These are phyloP conservation scores for Musa beccarii DNA, from an alignment of 176 grass and related monocot species.

Conservation along the genomic window DNA sequence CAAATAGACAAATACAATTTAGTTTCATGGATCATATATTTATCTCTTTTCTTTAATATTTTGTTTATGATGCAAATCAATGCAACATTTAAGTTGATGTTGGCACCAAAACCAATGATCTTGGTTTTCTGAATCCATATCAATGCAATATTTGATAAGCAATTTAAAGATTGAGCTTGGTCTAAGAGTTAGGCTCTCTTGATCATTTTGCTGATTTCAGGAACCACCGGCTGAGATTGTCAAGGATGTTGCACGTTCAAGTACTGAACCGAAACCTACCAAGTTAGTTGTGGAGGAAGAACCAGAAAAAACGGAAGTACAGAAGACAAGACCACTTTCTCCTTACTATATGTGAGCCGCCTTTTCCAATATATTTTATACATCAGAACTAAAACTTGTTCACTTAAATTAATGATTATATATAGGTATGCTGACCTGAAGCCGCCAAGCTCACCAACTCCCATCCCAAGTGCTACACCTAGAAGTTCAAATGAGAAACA, in stretches of 20 bases:
- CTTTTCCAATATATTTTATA: conserved; percentile 6
- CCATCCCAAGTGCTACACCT: conserved; percentile 2
- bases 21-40: neutral
- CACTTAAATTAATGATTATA: neutral
- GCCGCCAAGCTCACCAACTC: conserved; percentile 4
- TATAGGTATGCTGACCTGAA: conserved; percentile 14
- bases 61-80: too few species aligned
- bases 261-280: neutral
- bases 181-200: neutral
- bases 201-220: conserved; percentile 1
- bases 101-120: too few species aligned
- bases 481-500: conserved; percentile 7
- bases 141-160: too few species aligned
- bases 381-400: neutral
- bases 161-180: neutral
- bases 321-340: conserved; percentile 19
- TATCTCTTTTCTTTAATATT: too few species aligned
- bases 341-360: conserved; percentile 32
- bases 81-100: neutral
- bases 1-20: neutral
- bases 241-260: neutral
- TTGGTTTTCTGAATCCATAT: neutral
- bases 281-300: conserved; percentile 6
- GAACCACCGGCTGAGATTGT: conserved; percentile 11
- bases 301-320: conserved; percentile 5